These are phyloP conservation scores for Yarrowia sp. DNA, from an alignment of 805 yeast species.

Conservation along the genomic window DNA sequence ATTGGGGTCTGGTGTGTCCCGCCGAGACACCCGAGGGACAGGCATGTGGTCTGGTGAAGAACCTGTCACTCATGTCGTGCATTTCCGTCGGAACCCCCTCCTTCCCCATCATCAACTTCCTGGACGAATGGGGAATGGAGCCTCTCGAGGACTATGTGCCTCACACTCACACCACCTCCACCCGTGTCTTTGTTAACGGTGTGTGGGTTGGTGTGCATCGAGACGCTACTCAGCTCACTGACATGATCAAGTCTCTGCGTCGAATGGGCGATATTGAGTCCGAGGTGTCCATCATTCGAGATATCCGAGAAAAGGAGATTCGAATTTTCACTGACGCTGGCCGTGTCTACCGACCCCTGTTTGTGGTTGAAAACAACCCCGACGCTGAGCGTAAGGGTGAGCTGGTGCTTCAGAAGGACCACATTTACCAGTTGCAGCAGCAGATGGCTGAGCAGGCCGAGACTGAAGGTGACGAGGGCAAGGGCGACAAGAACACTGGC, in stretches of 20 bases:
- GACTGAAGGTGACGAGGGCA: conserved; percentile 46
- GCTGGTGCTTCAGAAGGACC: conserved; percentile 78
- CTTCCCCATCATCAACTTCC: conserved; percentile 84
- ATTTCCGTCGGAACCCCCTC: conserved; percentile 98
- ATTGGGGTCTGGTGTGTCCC: conserved; percentile 99
- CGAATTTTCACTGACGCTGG: conserved; percentile 98
- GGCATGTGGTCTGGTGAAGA: conserved; percentile 98
- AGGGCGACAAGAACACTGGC: conserved; percentile 52
- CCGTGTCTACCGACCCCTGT: conserved; percentile 94
- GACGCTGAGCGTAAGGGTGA: conserved; percentile 59
- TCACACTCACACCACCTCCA: conserved; percentile 82
- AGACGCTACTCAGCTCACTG: conserved; percentile 89
- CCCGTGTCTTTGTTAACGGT: conserved; percentile 95
- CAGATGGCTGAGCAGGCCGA: conserved; percentile 40
- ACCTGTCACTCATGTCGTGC: conserved; percentile 93
- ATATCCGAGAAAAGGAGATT: conserved; percentile 94
- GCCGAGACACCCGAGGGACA: conserved; percentile 99
- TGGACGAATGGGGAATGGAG: conserved; percentile 99
- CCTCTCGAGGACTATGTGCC: conserved; percentile 95
- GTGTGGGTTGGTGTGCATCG: conserved; percentile 99
- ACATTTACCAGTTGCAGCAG: conserved; percentile 61
- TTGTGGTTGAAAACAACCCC: conserved; percentile 78
- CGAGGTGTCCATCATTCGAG: conserved; percentile 94
- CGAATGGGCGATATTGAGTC: conserved; percentile 94
- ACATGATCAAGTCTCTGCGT: conserved; percentile 84